Evolutionary conservation across 768 basidiomycete species (phyloP).

Genomic region (Ephemerocybe angulata): DNA sequence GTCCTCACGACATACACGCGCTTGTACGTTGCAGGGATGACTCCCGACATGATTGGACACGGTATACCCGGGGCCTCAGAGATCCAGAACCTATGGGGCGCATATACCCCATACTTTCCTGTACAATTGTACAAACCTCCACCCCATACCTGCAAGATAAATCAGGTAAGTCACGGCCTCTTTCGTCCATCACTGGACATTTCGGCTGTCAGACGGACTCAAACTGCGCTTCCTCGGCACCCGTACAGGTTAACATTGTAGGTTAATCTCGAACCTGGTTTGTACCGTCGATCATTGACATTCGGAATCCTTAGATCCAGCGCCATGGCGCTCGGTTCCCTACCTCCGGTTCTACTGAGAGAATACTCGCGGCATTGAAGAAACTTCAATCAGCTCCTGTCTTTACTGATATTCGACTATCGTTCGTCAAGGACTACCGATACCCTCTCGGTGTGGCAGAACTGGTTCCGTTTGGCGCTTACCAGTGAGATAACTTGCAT

Average conservation of each 20-base stretch:
- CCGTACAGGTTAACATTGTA: conserved; percentile 56
- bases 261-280: conserved; percentile 18
- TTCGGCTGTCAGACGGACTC: neutral
- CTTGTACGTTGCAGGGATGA: neutral
- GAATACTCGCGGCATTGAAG: conserved; percentile 44
- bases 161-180: conserved; percentile 42
- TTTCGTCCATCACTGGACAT: neutral
- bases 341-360: conserved; percentile 42
- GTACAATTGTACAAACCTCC: conserved; percentile 41
- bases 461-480: conserved; percentile 64
- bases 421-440: conserved; percentile 56
- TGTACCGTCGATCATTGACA: neutral
- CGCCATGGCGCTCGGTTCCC: conserved; percentile 81
- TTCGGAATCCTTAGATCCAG: conserved; percentile 50
- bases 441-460: conserved; percentile 57
- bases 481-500: conserved; percentile 44
- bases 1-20: conserved; percentile 9
- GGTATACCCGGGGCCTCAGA: conserved; percentile 1
- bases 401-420: conserved; percentile 43
- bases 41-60: neutral
- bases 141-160: conserved; percentile 47
- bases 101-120: conserved; percentile 60
- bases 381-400: conserved; percentile 50
- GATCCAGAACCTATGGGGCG: conserved; percentile 43
- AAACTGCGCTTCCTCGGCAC: conserved; percentile 3